Evolutionary conservation across 2,329 filamentous ascomycete genomes (phyloP).

Genomic region (Fusarium lateritium): DNA sequence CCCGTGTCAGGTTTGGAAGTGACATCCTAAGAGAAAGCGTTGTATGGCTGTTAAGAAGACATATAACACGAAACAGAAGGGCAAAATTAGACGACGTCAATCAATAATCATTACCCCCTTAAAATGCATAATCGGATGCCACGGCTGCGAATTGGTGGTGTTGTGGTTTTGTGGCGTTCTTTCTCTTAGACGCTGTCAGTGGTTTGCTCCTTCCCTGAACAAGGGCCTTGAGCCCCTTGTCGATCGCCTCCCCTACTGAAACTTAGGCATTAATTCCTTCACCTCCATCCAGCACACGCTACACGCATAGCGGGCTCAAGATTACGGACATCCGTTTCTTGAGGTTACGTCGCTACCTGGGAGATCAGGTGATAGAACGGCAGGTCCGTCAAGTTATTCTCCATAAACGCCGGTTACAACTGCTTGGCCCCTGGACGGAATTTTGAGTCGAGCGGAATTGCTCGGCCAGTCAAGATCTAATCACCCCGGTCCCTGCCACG

Average conservation of each 20-base stretch:
- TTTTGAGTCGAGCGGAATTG: conserved; percentile 49
- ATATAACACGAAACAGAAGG: conserved; percentile 3
- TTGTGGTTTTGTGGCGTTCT: conserved; percentile 21
- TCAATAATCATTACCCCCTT: not conserved
- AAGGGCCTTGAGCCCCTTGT: conserved; percentile 10
- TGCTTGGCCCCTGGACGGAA: conserved; percentile 44
- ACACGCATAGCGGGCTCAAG: conserved; percentile 12
- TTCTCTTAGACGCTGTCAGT: not conserved
- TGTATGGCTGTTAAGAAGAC: not conserved
- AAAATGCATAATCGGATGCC: conserved; percentile 1
- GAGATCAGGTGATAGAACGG: conserved; percentile 34
- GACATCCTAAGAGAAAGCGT: conserved; percentile 11
- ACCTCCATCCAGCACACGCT: conserved; percentile 1
- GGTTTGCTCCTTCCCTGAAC: conserved; percentile 5
- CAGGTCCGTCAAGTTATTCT: conserved; percentile 17
- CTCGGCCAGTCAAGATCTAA: conserved; percentile 28
- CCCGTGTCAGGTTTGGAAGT: conserved; percentile 1
- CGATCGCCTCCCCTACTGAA: conserved; percentile 20
- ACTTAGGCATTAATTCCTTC: conserved; percentile 18
- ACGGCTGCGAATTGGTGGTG: conserved; percentile 11
- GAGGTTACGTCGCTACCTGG: conserved; percentile 8
- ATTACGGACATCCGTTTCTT: conserved; percentile 16
- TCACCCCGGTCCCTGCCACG: conserved; percentile 30
- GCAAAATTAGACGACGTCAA: not conserved
- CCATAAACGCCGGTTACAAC: conserved; percentile 26